Conservation (phyloP, 2,329 filamentous ascomycete genomes). For the Pochonia chlamydosporia region DNA sequence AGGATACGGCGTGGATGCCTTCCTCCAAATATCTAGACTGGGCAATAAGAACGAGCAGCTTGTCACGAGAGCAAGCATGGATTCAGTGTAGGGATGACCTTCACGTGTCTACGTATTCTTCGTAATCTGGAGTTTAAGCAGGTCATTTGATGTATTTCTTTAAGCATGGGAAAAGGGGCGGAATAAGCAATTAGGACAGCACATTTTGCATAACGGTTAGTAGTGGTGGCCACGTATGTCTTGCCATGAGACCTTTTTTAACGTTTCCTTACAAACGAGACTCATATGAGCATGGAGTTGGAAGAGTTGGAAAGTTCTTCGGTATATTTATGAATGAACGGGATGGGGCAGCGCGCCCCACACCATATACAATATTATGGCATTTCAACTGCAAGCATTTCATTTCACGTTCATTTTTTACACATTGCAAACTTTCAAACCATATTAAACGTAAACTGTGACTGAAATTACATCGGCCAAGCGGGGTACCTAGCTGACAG, state of each 20-base stretch:
- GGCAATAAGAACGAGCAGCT: slow-evolving; percentile 98
- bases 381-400: too few relatives aligned
- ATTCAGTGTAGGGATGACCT: slow-evolving; percentile 61
- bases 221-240: not conserved
- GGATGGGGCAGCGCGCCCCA: too few relatives aligned
- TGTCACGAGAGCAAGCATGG: slow-evolving; percentile 69
- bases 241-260: not conserved
- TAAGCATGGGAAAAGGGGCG: too few relatives aligned
- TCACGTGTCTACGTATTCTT: too few relatives aligned
- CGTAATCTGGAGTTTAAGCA: not conserved
- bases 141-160: not conserved
- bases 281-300: not conserved
- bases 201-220: not conserved
- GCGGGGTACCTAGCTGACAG: slow-evolving; percentile 31
- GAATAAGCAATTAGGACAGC: not conserved
- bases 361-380: too few relatives aligned
- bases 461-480: slow-evolving; percentile 41
- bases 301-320: not conserved
- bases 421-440: not conserved
- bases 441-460: slow-evolving; percentile 23
- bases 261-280: not conserved
- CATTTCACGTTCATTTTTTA: too few relatives aligned
- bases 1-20: slow-evolving; percentile 93
- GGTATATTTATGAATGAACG: not conserved
- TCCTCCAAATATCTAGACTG: slow-evolving; percentile 90